A percentile compares a stretch with the other conserved stretches of the same genome.
Evolutionary conservation across 2,329 filamentous ascomycete genomes (phyloP).

Genomic region (Fusarium longipes): DNA sequence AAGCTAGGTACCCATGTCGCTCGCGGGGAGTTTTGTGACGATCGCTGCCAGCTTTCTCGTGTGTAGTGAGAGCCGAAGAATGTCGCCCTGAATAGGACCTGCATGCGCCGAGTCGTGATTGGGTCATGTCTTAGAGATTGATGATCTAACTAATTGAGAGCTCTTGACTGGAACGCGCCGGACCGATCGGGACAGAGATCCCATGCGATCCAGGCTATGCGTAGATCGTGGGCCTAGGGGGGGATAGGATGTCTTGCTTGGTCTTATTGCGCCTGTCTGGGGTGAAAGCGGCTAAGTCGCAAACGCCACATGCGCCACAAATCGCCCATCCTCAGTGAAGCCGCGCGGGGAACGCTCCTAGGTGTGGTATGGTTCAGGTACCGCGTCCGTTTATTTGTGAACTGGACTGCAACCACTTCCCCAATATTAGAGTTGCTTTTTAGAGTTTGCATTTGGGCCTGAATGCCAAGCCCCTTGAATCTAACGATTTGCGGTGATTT

Average conservation of each 20-base stretch:
- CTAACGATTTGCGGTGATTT: slow-evolving; percentile 29
- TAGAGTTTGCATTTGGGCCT: slow-evolving; percentile 19
- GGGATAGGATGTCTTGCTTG: background rate
- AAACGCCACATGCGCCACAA: slow-evolving; percentile 27
- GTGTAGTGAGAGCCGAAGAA: slow-evolving; percentile 28
- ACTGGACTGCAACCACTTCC: slow-evolving; percentile 9
- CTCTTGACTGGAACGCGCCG: slow-evolving; percentile 37
- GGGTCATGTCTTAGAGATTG: slow-evolving; percentile 5
- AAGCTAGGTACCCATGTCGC: slow-evolving; percentile 9
- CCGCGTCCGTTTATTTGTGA: slow-evolving; percentile 19
- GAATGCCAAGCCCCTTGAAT: slow-evolving; percentile 26
- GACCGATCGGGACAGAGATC: slow-evolving; percentile 28
- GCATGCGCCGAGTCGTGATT: slow-evolving; percentile 22
- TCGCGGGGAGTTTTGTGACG: background rate
- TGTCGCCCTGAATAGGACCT: slow-evolving; percentile 30
- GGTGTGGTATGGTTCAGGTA: slow-evolving; percentile 14
- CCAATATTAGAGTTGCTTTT: slow-evolving; percentile 22
- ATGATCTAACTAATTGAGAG: slow-evolving; percentile 9
- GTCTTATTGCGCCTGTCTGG: slow-evolving; percentile 26
- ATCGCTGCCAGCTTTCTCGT: slow-evolving; percentile 9
- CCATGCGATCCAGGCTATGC: background rate
- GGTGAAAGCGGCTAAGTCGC: slow-evolving; percentile 30
- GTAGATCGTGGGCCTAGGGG: slow-evolving; percentile 7
- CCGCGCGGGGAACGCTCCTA: background rate
- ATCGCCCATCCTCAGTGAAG: background rate